Evolutionary conservation across 2,329 filamentous ascomycete genomes (phyloP).

Genomic region (Coniochaeta prunicola): DNA sequence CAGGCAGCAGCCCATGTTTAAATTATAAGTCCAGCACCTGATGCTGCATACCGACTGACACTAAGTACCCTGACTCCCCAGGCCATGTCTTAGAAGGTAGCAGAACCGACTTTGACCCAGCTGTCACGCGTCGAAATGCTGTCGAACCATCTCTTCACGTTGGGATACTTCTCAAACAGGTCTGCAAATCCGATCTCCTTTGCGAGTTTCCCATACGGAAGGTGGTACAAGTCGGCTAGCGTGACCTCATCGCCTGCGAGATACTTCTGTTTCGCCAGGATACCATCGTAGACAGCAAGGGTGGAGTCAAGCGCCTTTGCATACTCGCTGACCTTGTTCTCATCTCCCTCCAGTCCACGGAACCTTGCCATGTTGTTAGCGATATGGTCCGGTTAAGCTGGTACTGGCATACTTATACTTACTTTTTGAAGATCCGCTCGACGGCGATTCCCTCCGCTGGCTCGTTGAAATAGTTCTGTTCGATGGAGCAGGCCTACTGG

Average conservation of each 20-base stretch:
- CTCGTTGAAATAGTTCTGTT: not conserved
- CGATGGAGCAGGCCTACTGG: not conserved
- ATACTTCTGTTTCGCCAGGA: not conserved
- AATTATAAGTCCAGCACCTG: no score
- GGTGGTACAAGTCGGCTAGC: not conserved
- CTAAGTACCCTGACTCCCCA: not conserved
- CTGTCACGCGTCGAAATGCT: not conserved
- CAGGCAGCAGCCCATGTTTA: no score
- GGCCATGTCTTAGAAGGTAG: not conserved
- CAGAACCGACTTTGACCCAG: not conserved
- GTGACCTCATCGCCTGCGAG: not conserved
- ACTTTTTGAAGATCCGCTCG: not conserved
- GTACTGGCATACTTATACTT: not conserved
- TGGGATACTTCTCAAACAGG: not conserved
- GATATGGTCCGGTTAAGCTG: not conserved
- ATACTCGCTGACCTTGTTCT: not conserved
- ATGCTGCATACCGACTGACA: no score
- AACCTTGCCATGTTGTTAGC: not conserved
- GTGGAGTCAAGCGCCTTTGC: not conserved
- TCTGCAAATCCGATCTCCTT: not conserved
- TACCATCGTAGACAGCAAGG: not conserved
- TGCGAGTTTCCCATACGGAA: not conserved
- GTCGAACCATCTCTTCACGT: not conserved
- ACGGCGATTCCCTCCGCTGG: not conserved
- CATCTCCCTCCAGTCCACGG: not conserved